Conservation (phyloP, 805 yeast genomes). For the Hanseniaspora lachancei region DNA sequence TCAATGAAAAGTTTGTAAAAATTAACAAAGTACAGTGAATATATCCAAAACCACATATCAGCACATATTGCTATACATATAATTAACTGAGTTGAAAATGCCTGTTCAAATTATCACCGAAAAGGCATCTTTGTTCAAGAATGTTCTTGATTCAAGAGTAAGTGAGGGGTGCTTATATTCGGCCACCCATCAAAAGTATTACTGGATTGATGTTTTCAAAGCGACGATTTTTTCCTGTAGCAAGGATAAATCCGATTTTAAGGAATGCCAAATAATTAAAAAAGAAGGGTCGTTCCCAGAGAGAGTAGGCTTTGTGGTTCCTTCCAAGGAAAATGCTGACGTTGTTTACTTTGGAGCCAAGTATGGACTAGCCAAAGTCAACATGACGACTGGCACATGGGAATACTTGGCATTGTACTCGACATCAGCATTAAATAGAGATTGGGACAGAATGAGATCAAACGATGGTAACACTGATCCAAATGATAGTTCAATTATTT, state of each 20-base stretch:
- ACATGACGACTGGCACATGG: conserved; percentile 32
- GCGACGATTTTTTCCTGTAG: conserved; percentile 26
- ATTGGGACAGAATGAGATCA: conserved; percentile 36
- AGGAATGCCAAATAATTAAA: conserved; percentile 23
- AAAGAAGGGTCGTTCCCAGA: conserved; percentile 29
- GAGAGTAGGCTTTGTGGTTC: conserved; percentile 59
- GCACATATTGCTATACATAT: neutral
- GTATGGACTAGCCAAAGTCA: conserved; percentile 48
- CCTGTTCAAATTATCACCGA: neutral
- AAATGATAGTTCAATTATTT: conserved; percentile 45
- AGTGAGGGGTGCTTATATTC: conserved; percentile 60
- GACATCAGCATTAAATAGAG: conserved; percentile 14
- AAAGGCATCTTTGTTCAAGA: neutral
- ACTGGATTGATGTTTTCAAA: conserved; percentile 33
- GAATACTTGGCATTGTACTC: conserved; percentile 29
- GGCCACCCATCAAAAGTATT: conserved; percentile 36
- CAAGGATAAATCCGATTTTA: conserved; percentile 16
- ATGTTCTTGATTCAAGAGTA: conserved; percentile 26
- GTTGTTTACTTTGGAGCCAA: conserved; percentile 48
- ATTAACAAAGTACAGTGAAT: neutral
- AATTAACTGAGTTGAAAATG: neutral
- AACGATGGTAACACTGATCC: conserved; percentile 78
- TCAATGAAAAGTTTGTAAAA: too few relatives aligned
- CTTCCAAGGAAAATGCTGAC: conserved; percentile 41
- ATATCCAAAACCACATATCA: neutral